phyloP scores from a whole-genome alignment of 78 protist species.

The Bodo saltans region DNA sequence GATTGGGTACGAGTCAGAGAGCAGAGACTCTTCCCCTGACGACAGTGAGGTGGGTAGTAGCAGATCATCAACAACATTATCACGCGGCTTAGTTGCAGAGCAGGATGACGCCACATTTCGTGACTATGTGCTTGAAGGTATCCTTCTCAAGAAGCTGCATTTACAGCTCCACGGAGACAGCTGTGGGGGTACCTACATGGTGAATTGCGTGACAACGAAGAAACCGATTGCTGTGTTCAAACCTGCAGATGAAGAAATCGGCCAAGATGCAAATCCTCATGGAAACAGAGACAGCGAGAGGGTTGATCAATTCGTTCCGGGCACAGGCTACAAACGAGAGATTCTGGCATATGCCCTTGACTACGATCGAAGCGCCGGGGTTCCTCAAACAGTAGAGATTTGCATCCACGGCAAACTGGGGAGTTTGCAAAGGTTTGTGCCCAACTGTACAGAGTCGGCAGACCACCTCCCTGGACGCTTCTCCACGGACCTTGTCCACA shows the following conservation, averaged over 20 bases:
- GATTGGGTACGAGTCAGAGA: too few relatives aligned
- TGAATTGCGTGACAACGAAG: background rate
- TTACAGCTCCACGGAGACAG: too few relatives aligned
- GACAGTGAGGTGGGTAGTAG: too few relatives aligned
- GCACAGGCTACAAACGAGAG: background rate
- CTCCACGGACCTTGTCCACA: background rate
- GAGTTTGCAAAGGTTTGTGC: background rate
- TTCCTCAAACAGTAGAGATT: constrained; percentile 1
- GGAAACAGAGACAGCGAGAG: background rate
- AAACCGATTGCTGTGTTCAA: background rate
- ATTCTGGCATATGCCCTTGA: constrained; percentile 3
- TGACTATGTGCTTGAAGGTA: too few relatives aligned
- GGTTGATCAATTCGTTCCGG: constrained; percentile 3
- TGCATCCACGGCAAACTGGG: background rate
- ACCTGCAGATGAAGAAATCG: constrained; percentile 8
- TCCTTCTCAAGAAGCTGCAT: too few relatives aligned
- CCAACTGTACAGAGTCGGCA: background rate
- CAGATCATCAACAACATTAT: too few relatives aligned
- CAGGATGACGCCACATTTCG: too few relatives aligned
- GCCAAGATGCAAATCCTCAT: background rate
- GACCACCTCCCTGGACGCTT: background rate
- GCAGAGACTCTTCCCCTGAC: too few relatives aligned
- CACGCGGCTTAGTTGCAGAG: too few relatives aligned
- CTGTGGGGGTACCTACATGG: background rate
- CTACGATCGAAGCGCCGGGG: background rate